Evolutionary conservation across 2,329 filamentous ascomycete genomes (phyloP).

Genomic region (Clonostachys byssicola): DNA sequence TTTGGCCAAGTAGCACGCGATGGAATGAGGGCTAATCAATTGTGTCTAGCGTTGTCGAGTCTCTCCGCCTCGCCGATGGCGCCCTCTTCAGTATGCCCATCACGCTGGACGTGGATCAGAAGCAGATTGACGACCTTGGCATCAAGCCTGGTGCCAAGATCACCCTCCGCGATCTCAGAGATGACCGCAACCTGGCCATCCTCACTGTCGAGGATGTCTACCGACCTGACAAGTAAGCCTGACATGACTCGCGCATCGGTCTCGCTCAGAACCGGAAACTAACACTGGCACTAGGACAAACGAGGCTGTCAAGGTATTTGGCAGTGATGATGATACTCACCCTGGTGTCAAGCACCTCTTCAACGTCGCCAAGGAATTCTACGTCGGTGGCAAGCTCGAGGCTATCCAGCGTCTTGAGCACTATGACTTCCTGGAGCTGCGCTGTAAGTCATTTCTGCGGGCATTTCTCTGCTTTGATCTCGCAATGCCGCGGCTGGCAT

Average conservation of each 20-base stretch:
- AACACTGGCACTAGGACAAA: slow-evolving; percentile 53
- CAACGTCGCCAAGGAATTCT: slow-evolving; percentile 77
- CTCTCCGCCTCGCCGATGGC: slow-evolving; percentile 82
- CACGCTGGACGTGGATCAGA: slow-evolving; percentile 78
- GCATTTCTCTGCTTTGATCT: too few species aligned
- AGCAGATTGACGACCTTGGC: slow-evolving; percentile 68
- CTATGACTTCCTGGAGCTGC: slow-evolving; percentile 96
- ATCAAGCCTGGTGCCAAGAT: slow-evolving; percentile 79
- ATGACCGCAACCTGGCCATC: slow-evolving; percentile 94
- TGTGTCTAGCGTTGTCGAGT: slow-evolving; percentile 72
- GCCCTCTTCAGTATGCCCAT: slow-evolving; percentile 96
- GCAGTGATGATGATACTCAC: slow-evolving; percentile 83
- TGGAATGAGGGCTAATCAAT: slow-evolving; percentile 6
- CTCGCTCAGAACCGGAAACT: slow-evolving; percentile 5
- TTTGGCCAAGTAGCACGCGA: background rate
- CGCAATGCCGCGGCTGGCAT: too few species aligned
- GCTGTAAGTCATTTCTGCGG: slow-evolving; percentile 57
- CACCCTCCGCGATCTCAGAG: slow-evolving; percentile 89
- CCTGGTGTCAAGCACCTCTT: slow-evolving; percentile 90
- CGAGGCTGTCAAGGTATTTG: slow-evolving; percentile 93
- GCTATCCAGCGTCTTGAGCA: slow-evolving; percentile 94
- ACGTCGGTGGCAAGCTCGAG: slow-evolving; percentile 93
- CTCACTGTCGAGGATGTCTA: slow-evolving; percentile 95
- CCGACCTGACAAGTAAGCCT: slow-evolving; percentile 81
- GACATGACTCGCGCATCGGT: background rate